Evolutionary conservation across 352 stramenopile species (phyloP), one percentile per base, ranked within the genome.

Genomic region (Globisporangium megalacanthum): DNA sequence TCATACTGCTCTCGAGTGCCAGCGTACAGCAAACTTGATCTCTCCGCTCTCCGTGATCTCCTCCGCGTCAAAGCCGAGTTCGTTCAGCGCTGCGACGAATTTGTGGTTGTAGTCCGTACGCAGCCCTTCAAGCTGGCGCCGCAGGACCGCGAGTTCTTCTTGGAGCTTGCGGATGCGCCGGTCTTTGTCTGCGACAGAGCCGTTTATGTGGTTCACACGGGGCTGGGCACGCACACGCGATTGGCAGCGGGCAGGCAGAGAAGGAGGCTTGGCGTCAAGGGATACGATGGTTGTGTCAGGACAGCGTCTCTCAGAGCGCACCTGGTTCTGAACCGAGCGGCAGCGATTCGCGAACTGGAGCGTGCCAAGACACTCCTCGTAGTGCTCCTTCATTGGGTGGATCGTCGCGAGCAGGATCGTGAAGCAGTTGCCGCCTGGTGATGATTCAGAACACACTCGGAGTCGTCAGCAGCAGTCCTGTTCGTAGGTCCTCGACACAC

Each of bases 301-400:
- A 29, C 25, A 13, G 49, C 13, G n/a, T 3, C n/a, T 41, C 13
- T n/a, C 11, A 49, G 8, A 9, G 19, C 49, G 45, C 64, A 81
- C 77, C 46, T 96, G 82, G 55, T 97, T 97, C 46, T 95, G 82
- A 37, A 96, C 89, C 1, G 86, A 95, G 61, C 89, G 83, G 58
- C 86, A 96, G 25, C 88, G 80, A 51, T 97, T 96, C 5, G 89
- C 89, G 62, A 97, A 96, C 63, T 97, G 88, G 2, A 96, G 70
- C 6, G 89, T 96, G 46, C 83, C 88, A 4, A 97, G 73, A 61
- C 88, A 96, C 49, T 96, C 88, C 63, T 96, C 88, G 46, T 95
- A 95, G 65, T 96, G 86, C 49, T 92, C 79, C 50, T 79, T 90
- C 80, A 89, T 91, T 33, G 88, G 88, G 36, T 95, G 83, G 52